A percentile compares a stretch with the other conserved stretches of the same genome.
These are phyloP conservation scores for Pseudocercospora eumusae DNA, from an alignment of 2,329 filamentous ascomycete species.

Conservation along the genomic window DNA sequence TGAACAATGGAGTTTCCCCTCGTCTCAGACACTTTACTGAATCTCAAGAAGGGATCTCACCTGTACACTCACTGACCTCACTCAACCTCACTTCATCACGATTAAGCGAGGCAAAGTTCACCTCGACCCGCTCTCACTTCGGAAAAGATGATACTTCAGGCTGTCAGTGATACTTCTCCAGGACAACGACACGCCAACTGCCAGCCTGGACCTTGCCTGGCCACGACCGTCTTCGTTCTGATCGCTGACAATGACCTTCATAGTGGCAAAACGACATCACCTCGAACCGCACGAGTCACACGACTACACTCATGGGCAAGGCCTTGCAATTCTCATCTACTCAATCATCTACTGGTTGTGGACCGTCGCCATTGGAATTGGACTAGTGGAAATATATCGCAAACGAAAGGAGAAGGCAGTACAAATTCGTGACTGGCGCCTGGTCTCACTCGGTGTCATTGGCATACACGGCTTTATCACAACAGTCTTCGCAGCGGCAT, in stretches of 20 bases:
- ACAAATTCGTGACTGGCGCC: conserved; percentile 2
- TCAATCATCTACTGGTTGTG: conserved; percentile 9
- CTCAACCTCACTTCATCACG: background rate
- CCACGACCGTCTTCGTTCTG: too few relatives aligned
- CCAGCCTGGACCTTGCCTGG: too few relatives aligned
- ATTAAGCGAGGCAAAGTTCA: background rate
- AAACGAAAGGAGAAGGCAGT: conserved; percentile 7
- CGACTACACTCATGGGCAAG: conserved; percentile 1
- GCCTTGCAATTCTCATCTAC: conserved; percentile 1
- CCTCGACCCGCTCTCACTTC: background rate
- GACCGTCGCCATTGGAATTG: background rate
- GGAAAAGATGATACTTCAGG: background rate
- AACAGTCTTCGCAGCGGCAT: conserved; percentile 1
- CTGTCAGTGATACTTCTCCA: background rate
- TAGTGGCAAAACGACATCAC: background rate
- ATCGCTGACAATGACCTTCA: background rate
- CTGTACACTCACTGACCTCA: too few relatives aligned
- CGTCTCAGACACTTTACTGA: background rate
- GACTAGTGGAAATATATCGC: background rate
- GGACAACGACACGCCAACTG: background rate
- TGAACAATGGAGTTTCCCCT: background rate
- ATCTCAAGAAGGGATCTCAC: too few relatives aligned
- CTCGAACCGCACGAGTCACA: background rate
- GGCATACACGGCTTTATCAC: conserved; percentile 11
- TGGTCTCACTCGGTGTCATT: background rate